Conservation (phyloP, 2,329 filamentous ascomycete genomes). For the Fusarium bulbicola region DNA sequence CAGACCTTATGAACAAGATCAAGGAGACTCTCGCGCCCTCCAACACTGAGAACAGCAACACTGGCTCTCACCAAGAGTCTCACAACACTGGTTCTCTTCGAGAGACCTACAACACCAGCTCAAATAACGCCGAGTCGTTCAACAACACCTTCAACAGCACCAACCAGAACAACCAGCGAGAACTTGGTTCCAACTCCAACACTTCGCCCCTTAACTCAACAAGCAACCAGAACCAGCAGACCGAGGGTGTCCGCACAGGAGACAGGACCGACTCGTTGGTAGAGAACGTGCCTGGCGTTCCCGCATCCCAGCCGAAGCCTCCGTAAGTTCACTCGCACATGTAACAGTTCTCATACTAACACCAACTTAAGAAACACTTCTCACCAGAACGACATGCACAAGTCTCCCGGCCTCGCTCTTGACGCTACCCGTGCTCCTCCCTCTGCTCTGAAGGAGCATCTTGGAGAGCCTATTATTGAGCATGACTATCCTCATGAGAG, state of each 20-base stretch:
- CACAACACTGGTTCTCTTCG: not conserved
- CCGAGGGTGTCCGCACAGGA: conserved; percentile 22
- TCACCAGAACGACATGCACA: not conserved
- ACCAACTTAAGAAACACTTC: not conserved
- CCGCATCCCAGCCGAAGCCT: conserved; percentile 1
- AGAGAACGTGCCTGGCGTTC: conserved; percentile 19
- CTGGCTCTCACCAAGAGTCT: not conserved
- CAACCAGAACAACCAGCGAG: conserved; percentile 20
- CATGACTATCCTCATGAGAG: conserved; percentile 46
- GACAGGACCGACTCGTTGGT: conserved; percentile 23
- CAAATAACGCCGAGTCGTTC: not conserved
- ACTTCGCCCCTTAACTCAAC: not conserved
- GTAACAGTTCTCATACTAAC: not conserved
- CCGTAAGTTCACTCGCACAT: not conserved
- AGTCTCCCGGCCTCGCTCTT: not conserved
- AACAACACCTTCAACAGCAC: not conserved
- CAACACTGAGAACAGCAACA: not conserved
- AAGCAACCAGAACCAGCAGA: not conserved
- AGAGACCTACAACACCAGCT: not conserved
- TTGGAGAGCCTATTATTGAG: conserved; percentile 43
- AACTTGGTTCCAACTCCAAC: not conserved
- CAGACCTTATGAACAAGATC: conserved; percentile 31
- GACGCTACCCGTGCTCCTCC: conserved; percentile 43
- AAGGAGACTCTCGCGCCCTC: conserved; percentile 37
- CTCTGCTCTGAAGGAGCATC: conserved; percentile 35